Evolutionary conservation across 2,329 filamentous ascomycete genomes (phyloP), one percentile per base, ranked within the genome.

Genomic region (Botrytis cinerea): DNA sequence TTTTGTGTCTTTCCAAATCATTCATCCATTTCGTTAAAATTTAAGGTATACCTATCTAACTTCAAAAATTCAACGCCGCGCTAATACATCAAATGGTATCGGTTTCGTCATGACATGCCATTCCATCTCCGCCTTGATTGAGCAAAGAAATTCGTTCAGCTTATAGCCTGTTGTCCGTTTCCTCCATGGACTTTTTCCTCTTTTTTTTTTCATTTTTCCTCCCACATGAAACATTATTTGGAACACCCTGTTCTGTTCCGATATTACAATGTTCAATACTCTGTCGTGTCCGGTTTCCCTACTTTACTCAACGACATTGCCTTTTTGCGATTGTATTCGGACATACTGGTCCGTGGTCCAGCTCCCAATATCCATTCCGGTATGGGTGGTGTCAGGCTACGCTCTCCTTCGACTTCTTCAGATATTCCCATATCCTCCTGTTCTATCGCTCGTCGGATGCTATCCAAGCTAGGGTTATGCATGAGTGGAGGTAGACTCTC

Each of bases 331-430:
- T 78, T 80, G 75, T 87, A 87, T 25, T 83, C 84, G n/a, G 82
- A 78, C 76, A 88, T 81, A 78, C 85, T 88, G 40, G 83, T 84
- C 73, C 85, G 83, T 69, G 84, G 81, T n/a, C 87, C 86, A 0
- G 86, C 85, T 73, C 84, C 86, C 73, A 91, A 80, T 51, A 90
- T 85, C 85, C 88, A 91, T 10, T 89, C 87, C 0, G 89, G 89
- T 59, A 90, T 88, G 1, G 88, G 88, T 18, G 89, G 87, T 16
- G 87, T 89, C 82, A 90, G 84, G 57, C 84, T 85, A 83, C 86
- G 86, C 85, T 80, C 79, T 63, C 74, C 61, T 35, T 69, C 75
- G 60, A 73, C 71, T 66, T 73, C 73, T 74, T 78, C 72, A 66
- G 74, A 64, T 25, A 38, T 67, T 40, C 76, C 77, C 20, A 76